These are phyloP conservation scores for Trametes cinnabarina DNA, from an alignment of 768 basidiomycete genomes.

Conservation along the genomic window DNA sequence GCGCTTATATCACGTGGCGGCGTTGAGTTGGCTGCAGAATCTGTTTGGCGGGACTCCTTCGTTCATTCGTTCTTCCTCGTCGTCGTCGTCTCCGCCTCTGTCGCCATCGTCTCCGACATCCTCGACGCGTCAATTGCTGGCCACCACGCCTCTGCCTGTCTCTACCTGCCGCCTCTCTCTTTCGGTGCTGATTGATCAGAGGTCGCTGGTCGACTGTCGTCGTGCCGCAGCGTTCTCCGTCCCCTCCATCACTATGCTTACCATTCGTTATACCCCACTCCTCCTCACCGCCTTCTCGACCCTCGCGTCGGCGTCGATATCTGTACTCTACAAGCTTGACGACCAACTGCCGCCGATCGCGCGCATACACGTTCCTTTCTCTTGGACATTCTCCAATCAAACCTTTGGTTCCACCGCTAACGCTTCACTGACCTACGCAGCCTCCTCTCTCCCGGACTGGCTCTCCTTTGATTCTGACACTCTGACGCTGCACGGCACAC, in stretches of 20 bases:
- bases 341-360: slow-evolving; percentile 80
- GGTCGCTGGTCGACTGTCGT: slow-evolving; percentile 26
- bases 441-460: slow-evolving; percentile 69
- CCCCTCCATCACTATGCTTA: slow-evolving; percentile 25
- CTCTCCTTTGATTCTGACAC: slow-evolving; percentile 64
- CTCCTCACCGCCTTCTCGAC: slow-evolving; percentile 2
- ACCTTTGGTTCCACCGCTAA: slow-evolving; percentile 61
- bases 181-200: background rate
- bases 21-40: background rate
- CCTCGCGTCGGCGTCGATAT: slow-evolving; percentile 32
- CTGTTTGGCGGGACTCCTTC: slow-evolving; percentile 3
- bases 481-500: slow-evolving; percentile 67
- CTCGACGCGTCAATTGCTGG: background rate
- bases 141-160: background rate
- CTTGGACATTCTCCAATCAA: slow-evolving; percentile 62
- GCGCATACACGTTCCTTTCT: slow-evolving; percentile 58
- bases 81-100: background rate
- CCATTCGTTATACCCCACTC: slow-evolving; percentile 19
- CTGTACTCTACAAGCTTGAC: slow-evolving; percentile 58
- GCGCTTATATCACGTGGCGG: background rate
- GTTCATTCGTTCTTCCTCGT: slow-evolving; percentile 7
- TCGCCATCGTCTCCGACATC: too few species aligned
- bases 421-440: slow-evolving; percentile 48
- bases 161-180: slow-evolving; percentile 3
- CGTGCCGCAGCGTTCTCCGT: background rate